These are phyloP conservation scores for Paecilomyces fulvus DNA, from an alignment of 2,329 filamentous ascomycete genomes.

Conservation along the genomic window DNA sequence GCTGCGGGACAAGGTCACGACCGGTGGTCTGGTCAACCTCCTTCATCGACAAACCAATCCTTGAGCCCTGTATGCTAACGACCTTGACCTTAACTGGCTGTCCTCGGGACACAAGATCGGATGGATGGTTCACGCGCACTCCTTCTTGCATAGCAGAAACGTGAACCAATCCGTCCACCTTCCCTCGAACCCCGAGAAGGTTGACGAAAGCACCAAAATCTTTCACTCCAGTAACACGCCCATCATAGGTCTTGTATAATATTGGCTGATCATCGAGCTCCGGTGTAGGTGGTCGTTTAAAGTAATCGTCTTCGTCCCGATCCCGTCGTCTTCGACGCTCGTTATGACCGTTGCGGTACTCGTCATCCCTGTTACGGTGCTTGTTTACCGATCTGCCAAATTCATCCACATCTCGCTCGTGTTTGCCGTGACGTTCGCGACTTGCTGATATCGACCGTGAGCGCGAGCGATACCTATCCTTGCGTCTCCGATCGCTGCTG, in stretches of 20 bases:
- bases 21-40: constrained; percentile 89
- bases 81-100: constrained; percentile 92
- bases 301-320: constrained; percentile 43
- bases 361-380: constrained; percentile 25
- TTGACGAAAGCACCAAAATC: constrained; percentile 96
- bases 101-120: constrained; percentile 70
- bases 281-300: constrained; percentile 56
- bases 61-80: constrained; percentile 69
- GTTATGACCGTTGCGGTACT: constrained; percentile 37
- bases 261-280: constrained; percentile 77
- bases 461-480: constrained; percentile 28
- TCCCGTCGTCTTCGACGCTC: constrained; percentile 32
- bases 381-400: constrained; percentile 44
- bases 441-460: constrained; percentile 39
- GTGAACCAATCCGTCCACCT: constrained; percentile 88
- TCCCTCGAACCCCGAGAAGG: constrained; percentile 74
- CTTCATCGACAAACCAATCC: constrained; percentile 91
- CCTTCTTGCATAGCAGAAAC: constrained; percentile 81
- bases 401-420: constrained; percentile 50
- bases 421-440: constrained; percentile 26
- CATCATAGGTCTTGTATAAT: constrained; percentile 80
- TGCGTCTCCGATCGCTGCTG: constrained; percentile 38
- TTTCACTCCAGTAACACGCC: constrained; percentile 83
- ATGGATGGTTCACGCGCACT: constrained; percentile 81
- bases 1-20: constrained; percentile 69